Evolutionary conservation across 1,139 yeast genomes (phyloP), one percentile per base, ranked within the genome.

Genomic region (Chernovozyma aurita): DNA sequence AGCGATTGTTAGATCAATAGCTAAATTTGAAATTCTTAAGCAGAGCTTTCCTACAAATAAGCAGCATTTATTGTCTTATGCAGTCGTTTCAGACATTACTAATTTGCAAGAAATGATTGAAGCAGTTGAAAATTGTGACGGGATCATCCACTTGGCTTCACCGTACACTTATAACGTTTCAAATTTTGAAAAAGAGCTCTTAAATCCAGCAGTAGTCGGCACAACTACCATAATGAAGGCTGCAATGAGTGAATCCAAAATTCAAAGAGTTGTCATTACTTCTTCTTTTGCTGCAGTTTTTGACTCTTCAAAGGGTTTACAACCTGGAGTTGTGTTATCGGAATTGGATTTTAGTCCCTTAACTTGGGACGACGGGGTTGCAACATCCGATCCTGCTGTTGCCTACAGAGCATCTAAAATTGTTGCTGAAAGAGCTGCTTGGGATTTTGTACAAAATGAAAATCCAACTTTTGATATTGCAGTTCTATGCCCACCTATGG

Each of bases 221-320:
- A 59, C 68, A 24, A 50, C 47, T 30, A 50, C 55, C 17, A 53
- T 59, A 3, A 44, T 65, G 42, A 43, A 42, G 14, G 59, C 69
- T 0, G 62, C 71, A 34, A 49, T 59, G 20, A 50, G 55, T 44
- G 80, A 73, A 3, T 72, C 75, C 16, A 67, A 72, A 32, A 72
- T 78, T 30, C 66, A 61, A 35, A 61, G 65, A 12, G 72, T 78
- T 28, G 79, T 77, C 21, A 55, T 76, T 18, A 78, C 83, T 1
- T 76, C 82, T 0, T 72, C 80, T 1, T 49, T 46, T 39, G 63
- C 59, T 14, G 49, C 57, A 2, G 31, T 43, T n/a, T 45, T 43
- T 37, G 38, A 2, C 41, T 73, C 67, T 41, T 60, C 52, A 36
- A 55, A 67, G 32, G 39, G 55, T 3, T 20, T 20, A 20, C 22